Base-by-base conservation (phyloP, 108 stramenopile species). In the Nitzschia sp. region DNA sequence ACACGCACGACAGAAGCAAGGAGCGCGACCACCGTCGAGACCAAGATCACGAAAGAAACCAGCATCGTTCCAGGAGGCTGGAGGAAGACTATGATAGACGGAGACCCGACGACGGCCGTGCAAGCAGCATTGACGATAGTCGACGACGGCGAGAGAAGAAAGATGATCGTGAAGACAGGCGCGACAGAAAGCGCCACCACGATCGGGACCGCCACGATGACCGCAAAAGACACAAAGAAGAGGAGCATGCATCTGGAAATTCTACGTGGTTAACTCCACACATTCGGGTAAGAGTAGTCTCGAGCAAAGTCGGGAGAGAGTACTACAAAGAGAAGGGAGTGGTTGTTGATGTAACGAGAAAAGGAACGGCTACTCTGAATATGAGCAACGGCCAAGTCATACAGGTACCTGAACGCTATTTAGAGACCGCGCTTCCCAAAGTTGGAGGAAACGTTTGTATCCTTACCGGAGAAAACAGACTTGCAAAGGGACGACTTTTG, bases 371-470 rank as follows among this genome's bases (percentile, higher is more conserved):
- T 19, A 85, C 90, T 1, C 32, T 95, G 23, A 88, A 66, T 11
- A 89, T 89, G 88, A 74, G 69, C 38, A 68, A 79, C 45, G 86
- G 91, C 19, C 65, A 77, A 30, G 80, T 86, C 25, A 36, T 81
- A 17, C 77, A 78, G 17, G 85, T 91, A 26, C 80, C 91, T 2
- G 94, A 95, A 54, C 79, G 91, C 34, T 84, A 95, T 46, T 69
- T 95, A 16, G 91, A 95, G 66, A 95, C 94, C 23, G 90, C 94
- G 1, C 77, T 91, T 13, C 94, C 94, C 1, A 89, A 82, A 64
- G 79, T 66, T 17, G 91, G 94, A 21, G 94, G 94, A 11, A 85
- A 87, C 65, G 79, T 77, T 36, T 77, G 90, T 21, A 74, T 95
- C 34, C 76, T 94, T 63, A 79, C 81, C 21, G 84, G 86, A 26